These are phyloP conservation scores for Mycena alexandri DNA, from an alignment of 768 basidiomycete genomes.

Conservation along the genomic window DNA sequence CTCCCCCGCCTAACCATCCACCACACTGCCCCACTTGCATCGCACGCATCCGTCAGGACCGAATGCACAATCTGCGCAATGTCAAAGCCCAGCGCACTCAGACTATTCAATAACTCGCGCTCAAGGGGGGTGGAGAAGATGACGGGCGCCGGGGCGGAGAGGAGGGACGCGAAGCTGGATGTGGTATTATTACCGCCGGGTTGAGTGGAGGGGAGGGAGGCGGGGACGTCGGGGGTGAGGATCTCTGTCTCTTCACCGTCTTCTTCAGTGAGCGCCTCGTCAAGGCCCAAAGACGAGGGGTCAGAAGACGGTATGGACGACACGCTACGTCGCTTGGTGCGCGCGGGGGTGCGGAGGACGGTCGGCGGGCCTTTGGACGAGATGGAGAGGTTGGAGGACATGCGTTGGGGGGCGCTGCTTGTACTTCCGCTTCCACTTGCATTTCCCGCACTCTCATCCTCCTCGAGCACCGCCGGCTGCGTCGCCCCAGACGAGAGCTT, in stretches of 20 bases:
- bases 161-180: slow-evolving; percentile 70
- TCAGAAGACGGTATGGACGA: slow-evolving; percentile 86
- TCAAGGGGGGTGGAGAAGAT: slow-evolving; percentile 92
- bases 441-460: slow-evolving; percentile 46
- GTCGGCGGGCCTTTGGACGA: slow-evolving; percentile 60
- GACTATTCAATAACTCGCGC: slow-evolving; percentile 79
- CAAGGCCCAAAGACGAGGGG: slow-evolving; percentile 37
- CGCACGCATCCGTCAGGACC: slow-evolving; percentile 92
- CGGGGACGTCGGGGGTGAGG: slow-evolving; percentile 50
- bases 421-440: no score
- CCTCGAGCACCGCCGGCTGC: slow-evolving; percentile 61
- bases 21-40: slow-evolving; percentile 92
- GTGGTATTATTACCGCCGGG: background rate
- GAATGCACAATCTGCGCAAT: slow-evolving; percentile 96
- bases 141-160: slow-evolving; percentile 76
- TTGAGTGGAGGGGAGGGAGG: slow-evolving; percentile 52
- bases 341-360: slow-evolving; percentile 89
- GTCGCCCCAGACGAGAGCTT: slow-evolving; percentile 47
- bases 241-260: slow-evolving; percentile 57
- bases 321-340: slow-evolving; percentile 95
- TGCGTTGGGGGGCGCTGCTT: slow-evolving; percentile 47
- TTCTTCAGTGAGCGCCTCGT: slow-evolving; percentile 59
- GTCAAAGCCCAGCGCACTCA: slow-evolving; percentile 88
- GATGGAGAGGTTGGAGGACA: slow-evolving; percentile 40
- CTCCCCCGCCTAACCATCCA: slow-evolving; percentile 94